phyloP scores from a whole-genome alignment of 345 rosid species.

The Euclidium syriacum region DNA sequence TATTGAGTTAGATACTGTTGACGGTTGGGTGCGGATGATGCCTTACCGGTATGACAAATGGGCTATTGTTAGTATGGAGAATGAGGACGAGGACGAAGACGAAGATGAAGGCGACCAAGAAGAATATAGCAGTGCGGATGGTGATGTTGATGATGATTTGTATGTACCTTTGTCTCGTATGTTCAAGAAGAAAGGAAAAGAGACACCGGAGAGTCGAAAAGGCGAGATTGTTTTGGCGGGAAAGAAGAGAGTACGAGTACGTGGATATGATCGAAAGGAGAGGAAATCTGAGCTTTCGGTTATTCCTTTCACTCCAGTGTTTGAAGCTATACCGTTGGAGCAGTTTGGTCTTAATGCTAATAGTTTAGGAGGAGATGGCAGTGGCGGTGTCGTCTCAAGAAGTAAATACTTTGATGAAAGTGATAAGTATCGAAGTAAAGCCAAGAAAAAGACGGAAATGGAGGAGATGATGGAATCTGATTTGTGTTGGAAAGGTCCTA shows the following conservation, averaged over 20 bases:
- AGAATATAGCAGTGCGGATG: neutral
- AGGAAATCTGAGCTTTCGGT: constrained; percentile 35
- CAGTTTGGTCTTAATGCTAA: constrained; percentile 32
- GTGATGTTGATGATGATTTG: constrained; percentile 26
- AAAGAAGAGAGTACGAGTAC: constrained; percentile 17
- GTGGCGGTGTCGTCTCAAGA: constrained; percentile 22
- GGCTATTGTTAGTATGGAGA: constrained; percentile 7
- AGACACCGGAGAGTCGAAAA: neutral
- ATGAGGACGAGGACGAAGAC: constrained; percentile 30
- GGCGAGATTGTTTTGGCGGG: neutral
- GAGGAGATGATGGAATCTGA: constrained; percentile 49
- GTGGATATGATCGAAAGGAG: constrained; percentile 20
- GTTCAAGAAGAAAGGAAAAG: constrained; percentile 16
- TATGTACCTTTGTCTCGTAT: constrained; percentile 46
- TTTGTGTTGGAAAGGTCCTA: constrained; percentile 39
- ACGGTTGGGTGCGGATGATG: constrained; percentile 25
- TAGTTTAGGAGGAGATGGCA: neutral
- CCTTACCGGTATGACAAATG: constrained; percentile 9
- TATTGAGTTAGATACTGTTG: neutral
- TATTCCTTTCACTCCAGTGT: constrained; percentile 46
- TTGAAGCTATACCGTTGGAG: constrained; percentile 31
- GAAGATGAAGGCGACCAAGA: neutral
- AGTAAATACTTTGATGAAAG: constrained; percentile 21
- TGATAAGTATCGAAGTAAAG: constrained; percentile 28
- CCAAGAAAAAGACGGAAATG: constrained; percentile 26